phyloP scores from a whole-genome alignment of 1,139 yeast species.

The Hemisphaericaspora subhashii region DNA sequence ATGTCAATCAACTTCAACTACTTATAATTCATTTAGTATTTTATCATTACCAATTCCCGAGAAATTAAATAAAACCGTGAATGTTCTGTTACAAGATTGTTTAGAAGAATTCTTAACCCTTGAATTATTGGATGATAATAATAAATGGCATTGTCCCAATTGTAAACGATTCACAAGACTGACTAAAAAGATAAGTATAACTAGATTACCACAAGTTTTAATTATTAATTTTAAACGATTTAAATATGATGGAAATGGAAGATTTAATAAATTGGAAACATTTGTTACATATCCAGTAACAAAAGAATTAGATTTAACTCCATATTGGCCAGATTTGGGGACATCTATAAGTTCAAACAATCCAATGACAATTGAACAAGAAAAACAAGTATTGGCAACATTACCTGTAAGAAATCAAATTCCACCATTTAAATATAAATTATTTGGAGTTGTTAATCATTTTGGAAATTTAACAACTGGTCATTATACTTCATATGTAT shows the following conservation, averaged over 20 bases:
- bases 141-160: slow-evolving; percentile 86
- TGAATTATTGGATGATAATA: slow-evolving; percentile 75
- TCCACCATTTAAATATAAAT: slow-evolving; percentile 76
- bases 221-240: slow-evolving; percentile 83
- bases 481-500: slow-evolving; percentile 85
- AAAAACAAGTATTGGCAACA: slow-evolving; percentile 41
- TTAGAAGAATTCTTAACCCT: slow-evolving; percentile 65
- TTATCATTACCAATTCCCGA: slow-evolving; percentile 73
- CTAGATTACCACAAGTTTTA: slow-evolving; percentile 70
- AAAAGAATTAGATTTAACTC: slow-evolving; percentile 61
- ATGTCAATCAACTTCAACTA: slow-evolving; percentile 81
- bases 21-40: slow-evolving; percentile 79
- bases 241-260: slow-evolving; percentile 46
- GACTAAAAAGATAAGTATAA: slow-evolving; percentile 65
- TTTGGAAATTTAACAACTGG: slow-evolving; percentile 81
- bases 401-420: slow-evolving; percentile 73
- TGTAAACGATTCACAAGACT: slow-evolving; percentile 71
- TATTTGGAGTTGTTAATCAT: slow-evolving; percentile 90
- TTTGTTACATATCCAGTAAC: slow-evolving; percentile 61
- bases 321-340: slow-evolving; percentile 71
- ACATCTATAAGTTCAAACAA: slow-evolving; percentile 25
- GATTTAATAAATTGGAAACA: slow-evolving; percentile 60
- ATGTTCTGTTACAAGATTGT: slow-evolving; percentile 59
- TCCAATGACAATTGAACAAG: slow-evolving; percentile 27
- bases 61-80: slow-evolving; percentile 20